Evolutionary conservation across 495 filamentous ascomycete genomes (phyloP).

Genomic region (Aspergillus homomorphus): DNA sequence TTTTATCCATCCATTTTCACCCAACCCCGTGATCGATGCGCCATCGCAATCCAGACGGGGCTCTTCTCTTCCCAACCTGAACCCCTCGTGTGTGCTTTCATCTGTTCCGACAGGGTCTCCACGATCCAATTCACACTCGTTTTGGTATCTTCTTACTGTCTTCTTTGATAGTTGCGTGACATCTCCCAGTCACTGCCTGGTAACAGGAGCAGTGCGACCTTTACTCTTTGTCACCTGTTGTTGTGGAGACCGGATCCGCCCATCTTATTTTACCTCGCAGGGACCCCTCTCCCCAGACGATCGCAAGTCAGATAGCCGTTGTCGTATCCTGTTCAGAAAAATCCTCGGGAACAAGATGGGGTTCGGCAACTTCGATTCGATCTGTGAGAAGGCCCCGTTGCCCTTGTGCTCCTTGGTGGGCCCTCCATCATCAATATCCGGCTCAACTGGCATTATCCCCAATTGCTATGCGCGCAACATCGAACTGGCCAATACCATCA

Average conservation of each 20-base stretch:
- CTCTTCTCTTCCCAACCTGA: neutral
- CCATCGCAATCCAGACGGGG: neutral
- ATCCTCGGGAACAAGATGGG: conserved; percentile 54
- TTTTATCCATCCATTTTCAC: neutral
- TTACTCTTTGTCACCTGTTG: conserved; percentile 14
- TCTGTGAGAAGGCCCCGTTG: conserved; percentile 81
- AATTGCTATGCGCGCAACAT: conserved; percentile 93
- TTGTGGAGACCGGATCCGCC: conserved; percentile 23
- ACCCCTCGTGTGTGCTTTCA: neutral
- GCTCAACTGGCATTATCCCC: conserved; percentile 75
- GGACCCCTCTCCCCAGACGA: neutral
- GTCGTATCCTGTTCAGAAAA: neutral
- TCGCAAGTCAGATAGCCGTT: neutral
- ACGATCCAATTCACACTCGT: neutral
- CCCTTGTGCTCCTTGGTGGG: conserved; percentile 88
- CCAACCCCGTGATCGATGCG: neutral
- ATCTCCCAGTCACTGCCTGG: neutral
- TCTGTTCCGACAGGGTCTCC: neutral
- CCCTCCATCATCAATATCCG: conserved; percentile 58
- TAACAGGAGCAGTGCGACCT: conserved; percentile 5
- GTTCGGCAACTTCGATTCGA: conserved; percentile 82
- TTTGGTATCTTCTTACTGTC: neutral
- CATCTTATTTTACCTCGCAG: conserved; percentile 7
- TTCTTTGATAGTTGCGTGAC: neutral
- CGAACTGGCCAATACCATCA: conserved; percentile 95